These are phyloP conservation scores for Lasiodiplodia gonubiensis DNA, from an alignment of 2,329 filamentous ascomycete species.

Conservation along the genomic window DNA sequence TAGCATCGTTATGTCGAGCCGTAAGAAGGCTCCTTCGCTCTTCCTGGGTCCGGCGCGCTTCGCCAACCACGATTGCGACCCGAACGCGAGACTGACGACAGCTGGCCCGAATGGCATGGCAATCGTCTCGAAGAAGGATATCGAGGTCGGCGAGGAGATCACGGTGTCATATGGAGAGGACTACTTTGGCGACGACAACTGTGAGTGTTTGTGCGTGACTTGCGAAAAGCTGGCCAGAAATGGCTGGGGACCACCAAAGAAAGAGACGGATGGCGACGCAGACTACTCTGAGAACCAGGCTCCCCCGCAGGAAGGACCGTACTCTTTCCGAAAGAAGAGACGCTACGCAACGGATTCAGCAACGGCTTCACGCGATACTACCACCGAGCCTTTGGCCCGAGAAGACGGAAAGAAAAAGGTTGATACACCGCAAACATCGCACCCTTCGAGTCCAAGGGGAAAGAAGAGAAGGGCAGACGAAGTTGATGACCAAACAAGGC, in stretches of 20 bases:
- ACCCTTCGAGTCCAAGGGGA: background rate
- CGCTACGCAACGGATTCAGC: constrained; percentile 36
- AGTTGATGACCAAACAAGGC: background rate
- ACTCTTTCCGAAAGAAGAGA: constrained; percentile 38
- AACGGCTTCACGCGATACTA: constrained; percentile 29
- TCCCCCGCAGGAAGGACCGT: constrained; percentile 12
- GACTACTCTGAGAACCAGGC: background rate
- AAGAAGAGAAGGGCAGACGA: constrained; percentile 6
- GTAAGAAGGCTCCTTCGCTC: constrained; percentile 86
- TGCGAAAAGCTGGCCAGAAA: constrained; percentile 79
- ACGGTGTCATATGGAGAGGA: constrained; percentile 95
- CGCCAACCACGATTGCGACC: constrained; percentile 94
- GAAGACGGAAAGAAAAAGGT: constrained; percentile 5
- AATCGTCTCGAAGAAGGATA: constrained; percentile 82
- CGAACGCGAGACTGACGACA: constrained; percentile 87
- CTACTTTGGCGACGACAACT: constrained; percentile 94
- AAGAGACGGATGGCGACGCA: constrained; percentile 33
- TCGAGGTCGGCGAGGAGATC: constrained; percentile 88
- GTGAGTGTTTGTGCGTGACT: constrained; percentile 88
- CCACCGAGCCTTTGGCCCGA: constrained; percentile 5
- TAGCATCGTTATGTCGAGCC: constrained; percentile 91
- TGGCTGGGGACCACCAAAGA: constrained; percentile 71
- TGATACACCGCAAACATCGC: background rate
- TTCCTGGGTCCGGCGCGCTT: constrained; percentile 96
- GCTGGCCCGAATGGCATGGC: constrained; percentile 86